Conservation (phyloP, 2,329 filamentous ascomycete genomes). For the Penicillium glabrum region DNA sequence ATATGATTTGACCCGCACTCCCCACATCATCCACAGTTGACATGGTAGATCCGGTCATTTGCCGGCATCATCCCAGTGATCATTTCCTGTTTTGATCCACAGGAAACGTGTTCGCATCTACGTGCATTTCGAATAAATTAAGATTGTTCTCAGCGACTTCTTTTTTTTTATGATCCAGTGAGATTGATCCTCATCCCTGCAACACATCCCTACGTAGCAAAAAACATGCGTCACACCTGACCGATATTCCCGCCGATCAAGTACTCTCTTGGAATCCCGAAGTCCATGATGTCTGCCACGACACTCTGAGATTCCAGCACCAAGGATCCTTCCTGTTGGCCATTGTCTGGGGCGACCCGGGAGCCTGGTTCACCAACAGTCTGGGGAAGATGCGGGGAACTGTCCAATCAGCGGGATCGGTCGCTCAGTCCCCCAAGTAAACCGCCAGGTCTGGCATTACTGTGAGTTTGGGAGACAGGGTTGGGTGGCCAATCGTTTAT, state of each 20-base stretch:
- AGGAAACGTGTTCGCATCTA: background rate
- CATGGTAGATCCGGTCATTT: conserved; percentile 16
- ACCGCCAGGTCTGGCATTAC: background rate
- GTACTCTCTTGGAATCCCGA: background rate
- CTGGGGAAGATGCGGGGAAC: background rate
- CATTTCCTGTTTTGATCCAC: background rate
- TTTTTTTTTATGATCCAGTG: background rate
- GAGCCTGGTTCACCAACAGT: background rate
- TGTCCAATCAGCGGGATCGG: background rate
- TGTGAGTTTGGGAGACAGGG: background rate
- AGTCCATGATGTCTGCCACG: background rate
- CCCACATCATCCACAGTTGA: conserved; percentile 1
- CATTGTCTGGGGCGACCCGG: background rate
- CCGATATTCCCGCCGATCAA: background rate
- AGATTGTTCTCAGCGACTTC: background rate
- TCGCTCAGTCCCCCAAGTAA: background rate
- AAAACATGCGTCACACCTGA: background rate
- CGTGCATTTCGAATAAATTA: background rate
- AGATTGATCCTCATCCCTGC: background rate
- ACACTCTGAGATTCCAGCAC: background rate
- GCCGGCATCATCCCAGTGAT: background rate
- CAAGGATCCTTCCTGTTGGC: background rate
- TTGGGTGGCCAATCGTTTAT: background rate
- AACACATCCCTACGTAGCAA: background rate
- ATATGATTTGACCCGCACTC: conserved; percentile 17